phyloP scores from a whole-genome alignment of 345 rosid genomes.

The Murraya koenigii region DNA sequence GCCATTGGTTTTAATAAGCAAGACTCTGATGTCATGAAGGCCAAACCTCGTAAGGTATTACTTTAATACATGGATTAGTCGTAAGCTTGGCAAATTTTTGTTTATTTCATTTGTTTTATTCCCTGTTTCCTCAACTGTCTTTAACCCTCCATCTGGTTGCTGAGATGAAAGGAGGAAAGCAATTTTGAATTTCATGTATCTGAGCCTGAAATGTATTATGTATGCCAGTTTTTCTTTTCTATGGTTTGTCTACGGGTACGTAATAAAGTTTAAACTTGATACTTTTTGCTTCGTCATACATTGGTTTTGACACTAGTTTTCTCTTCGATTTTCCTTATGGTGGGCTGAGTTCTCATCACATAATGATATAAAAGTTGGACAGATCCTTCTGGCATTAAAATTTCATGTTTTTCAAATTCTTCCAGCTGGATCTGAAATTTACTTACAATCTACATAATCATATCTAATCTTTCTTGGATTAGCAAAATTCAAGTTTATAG shows the following conservation, averaged over 20 bases:
- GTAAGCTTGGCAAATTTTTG: background rate
- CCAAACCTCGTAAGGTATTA: slow-evolving; percentile 94
- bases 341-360: background rate
- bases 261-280: background rate
- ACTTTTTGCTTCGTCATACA: background rate
- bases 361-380: background rate
- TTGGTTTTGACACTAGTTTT: background rate
- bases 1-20: slow-evolving; percentile 98
- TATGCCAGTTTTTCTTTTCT: background rate
- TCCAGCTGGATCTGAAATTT: background rate
- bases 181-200: background rate
- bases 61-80: background rate
- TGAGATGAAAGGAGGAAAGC: background rate
- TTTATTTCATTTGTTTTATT: background rate
- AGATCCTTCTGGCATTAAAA: background rate
- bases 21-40: slow-evolving; percentile 96
- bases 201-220: background rate
- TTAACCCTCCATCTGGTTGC: background rate
- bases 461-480: slow-evolving; percentile 1
- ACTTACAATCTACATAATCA: background rate
- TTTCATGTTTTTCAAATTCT: background rate
- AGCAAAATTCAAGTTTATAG: background rate
- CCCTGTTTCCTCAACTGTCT: background rate
- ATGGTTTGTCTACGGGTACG: background rate
- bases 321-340: background rate